A percentile compares a stretch with the other conserved stretches of the same genome.
phyloP scores from a whole-genome alignment of 2,329 filamentous ascomycete genomes.

The Chrysoporthe austroafricana region DNA sequence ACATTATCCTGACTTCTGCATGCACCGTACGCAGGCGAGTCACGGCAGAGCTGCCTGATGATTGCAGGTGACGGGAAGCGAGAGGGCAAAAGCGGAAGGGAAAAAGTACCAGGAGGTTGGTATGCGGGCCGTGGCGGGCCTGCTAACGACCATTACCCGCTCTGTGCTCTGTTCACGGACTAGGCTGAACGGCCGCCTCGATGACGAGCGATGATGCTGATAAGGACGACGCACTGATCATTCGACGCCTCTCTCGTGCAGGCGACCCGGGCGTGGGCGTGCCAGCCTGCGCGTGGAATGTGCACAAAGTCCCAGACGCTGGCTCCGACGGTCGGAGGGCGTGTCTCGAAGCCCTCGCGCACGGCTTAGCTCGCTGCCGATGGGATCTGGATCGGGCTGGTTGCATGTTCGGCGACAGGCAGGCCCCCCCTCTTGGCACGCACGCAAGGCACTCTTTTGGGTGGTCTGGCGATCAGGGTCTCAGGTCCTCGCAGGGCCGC shows the following conservation, averaged over 20 bases:
- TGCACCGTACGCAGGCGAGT: too few species aligned
- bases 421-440: neutral
- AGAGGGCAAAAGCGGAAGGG: neutral
- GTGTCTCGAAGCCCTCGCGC: neutral
- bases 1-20: too few species aligned
- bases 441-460: neutral
- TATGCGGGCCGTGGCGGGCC: neutral
- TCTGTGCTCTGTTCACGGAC: neutral
- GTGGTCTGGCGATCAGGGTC: neutral
- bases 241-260: neutral
- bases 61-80: too few species aligned
- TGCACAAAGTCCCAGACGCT: neutral
- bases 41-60: too few species aligned
- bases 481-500: neutral
- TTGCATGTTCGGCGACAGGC: neutral
- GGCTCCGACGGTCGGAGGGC: neutral
- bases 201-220: neutral
- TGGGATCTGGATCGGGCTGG: neutral
- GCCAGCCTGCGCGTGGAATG: neutral
- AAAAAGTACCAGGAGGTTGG: neutral
- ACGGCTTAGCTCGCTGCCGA: neutral
- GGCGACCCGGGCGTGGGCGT: neutral
- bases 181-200: neutral
- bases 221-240: neutral
- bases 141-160: neutral